Percentiles rank a stretch among this genome's conserved stretches.
phyloP scores from a whole-genome alignment of 2,329 filamentous ascomycete species.

The Microsporum ferrugineum region DNA sequence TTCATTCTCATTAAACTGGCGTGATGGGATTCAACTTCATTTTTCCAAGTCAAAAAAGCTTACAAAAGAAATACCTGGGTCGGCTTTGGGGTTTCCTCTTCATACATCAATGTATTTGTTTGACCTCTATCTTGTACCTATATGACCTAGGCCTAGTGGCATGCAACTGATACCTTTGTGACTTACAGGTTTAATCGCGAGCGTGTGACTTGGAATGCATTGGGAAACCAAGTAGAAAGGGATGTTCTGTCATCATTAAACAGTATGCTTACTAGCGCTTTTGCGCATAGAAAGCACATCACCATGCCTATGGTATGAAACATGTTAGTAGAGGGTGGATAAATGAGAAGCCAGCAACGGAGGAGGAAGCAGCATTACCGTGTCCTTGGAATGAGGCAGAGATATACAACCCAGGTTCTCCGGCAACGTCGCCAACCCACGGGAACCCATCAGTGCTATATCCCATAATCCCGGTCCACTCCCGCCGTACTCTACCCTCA shows the following conservation, averaged over 20 bases:
- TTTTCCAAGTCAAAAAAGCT: not conserved
- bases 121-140: constrained; percentile 1
- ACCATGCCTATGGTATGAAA: constrained; percentile 11
- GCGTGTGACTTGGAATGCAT: constrained; percentile 9
- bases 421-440: constrained; percentile 39
- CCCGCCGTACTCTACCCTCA: constrained; percentile 35
- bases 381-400: constrained; percentile 15
- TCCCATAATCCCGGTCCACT: constrained; percentile 50
- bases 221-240: constrained; percentile 13
- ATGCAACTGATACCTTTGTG: not conserved
- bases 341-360: not conserved
- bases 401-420: constrained; percentile 14
- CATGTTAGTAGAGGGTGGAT: not conserved
- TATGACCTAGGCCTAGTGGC: constrained; percentile 2
- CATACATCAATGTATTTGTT: not conserved
- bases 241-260: constrained; percentile 11
- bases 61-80: not conserved
- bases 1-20: not conserved
- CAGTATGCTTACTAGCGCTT: constrained; percentile 12
- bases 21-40: not conserved
- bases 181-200: not conserved
- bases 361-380: constrained; percentile 6
- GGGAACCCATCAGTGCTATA: constrained; percentile 44
- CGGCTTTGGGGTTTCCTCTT: not conserved
- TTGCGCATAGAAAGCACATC: constrained; percentile 11